Percentiles rank a stretch among this genome's conserved stretches.
phyloP scores from a whole-genome alignment of 2,329 filamentous ascomycete genomes.

The Fusarium foetens region DNA sequence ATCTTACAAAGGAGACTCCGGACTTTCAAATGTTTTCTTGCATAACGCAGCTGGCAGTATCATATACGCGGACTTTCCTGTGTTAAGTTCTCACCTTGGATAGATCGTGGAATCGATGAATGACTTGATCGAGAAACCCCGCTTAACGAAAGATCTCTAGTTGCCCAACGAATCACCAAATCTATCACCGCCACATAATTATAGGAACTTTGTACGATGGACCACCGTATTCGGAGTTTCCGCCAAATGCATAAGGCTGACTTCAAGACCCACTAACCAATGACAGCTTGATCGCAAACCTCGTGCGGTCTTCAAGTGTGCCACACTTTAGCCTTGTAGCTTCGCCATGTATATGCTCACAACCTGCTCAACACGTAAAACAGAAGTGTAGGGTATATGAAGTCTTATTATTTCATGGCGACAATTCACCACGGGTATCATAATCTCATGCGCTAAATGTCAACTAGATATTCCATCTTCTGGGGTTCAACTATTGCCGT shows the following conservation, averaged over 20 bases:
- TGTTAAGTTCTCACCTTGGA: not conserved
- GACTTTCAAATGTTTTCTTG: not conserved
- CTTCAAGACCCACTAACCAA: conserved; percentile 17
- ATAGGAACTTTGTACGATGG: not conserved
- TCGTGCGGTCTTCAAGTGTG: conserved; percentile 13
- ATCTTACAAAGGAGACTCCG: not conserved
- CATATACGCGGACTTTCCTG: not conserved
- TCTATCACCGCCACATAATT: not conserved
- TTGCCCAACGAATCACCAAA: not conserved
- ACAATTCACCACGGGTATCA: conserved; percentile 40
- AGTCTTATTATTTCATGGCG: conserved; percentile 19
- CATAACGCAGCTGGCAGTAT: not conserved
- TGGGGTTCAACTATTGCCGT: not conserved
- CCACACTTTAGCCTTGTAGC: conserved; percentile 5
- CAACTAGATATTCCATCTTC: not conserved
- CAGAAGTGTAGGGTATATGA: not conserved
- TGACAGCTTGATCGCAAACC: not conserved
- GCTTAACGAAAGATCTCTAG: not conserved
- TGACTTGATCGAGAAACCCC: not conserved
- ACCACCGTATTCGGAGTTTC: not conserved
- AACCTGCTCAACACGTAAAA: not conserved
- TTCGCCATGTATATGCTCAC: conserved; percentile 1
- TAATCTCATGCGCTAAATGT: conserved; percentile 26
- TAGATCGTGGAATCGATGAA: not conserved
- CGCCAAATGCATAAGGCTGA: not conserved